Base-by-base conservation (phyloP, 768 basidiomycete species). In the Crucibulum laeve region DNA sequence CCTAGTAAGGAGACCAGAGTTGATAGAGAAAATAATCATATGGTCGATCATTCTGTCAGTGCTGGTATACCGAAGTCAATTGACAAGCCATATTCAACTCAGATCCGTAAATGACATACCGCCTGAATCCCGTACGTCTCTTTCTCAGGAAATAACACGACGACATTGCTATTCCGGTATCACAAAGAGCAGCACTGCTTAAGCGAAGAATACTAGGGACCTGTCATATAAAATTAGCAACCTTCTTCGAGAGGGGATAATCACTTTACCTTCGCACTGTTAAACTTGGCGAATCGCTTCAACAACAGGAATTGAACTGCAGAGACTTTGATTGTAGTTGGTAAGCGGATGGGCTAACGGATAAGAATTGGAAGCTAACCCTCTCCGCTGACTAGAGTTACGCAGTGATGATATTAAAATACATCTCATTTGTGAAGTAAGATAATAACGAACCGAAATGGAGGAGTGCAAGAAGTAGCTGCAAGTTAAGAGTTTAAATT, bases 41-140 rank as follows among this genome's bases (percentile, higher is more conserved):
- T 59, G 57, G 44, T 65, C 60, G 39, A 65, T 63, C n/a, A 65
- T 57, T 44, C 60, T 54, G 34, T 65, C 63, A 18, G 56, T 62
- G 42, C 61, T 65, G 26, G 1, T 41, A 10, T n/a, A 35, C 13
- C 15, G n/a, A 35, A 23, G 24, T 7, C 25, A 19, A 33, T 1
- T 3, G 15, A 5, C 24, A 2, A 3, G n/a, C 34, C 4, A 22
- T n/a, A n/a, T 13, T 14, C 18, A 40, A 26, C 8, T 18, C n/a
- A n/a, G n/a, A n/a, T n/a, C n/a, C n/a, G n/a, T 25, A 26, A 37
- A 21, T 21, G 10, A 43, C 38, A 13, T 45, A 63, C 63, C 51
- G 52, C 48, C 59, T 61, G 46, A 59, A 63, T 1, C 63, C 63
- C 8, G 62, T 63, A 14, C 63, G 58, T 46, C 61, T 63, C 53